Conservation (phyloP, 805 yeast species). For the Candida nanaspora region DNA sequence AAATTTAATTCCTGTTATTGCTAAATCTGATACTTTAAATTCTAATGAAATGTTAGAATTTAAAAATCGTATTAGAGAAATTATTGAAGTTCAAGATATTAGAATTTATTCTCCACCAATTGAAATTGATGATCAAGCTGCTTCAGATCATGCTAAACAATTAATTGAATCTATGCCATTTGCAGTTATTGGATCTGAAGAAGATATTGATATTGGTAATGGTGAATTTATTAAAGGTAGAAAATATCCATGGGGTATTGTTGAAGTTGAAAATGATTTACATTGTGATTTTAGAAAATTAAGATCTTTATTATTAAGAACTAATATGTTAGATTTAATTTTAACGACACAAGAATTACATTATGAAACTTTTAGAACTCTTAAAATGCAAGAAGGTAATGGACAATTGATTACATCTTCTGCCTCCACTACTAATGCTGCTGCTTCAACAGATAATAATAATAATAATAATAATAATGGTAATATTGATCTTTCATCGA, state of each 20-base stretch:
- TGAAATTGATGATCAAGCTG: conserved; percentile 65
- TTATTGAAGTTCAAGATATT: conserved; percentile 78
- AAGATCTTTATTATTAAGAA: conserved; percentile 70
- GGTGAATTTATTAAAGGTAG: conserved; percentile 59
- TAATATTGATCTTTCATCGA: conserved; percentile 9
- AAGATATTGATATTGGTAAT: conserved; percentile 44
- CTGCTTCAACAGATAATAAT: background rate
- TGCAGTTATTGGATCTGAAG: conserved; percentile 75
- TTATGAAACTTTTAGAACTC: conserved; percentile 70
- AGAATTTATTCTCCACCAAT: conserved; percentile 79
- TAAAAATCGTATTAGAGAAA: conserved; percentile 71
- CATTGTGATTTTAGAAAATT: conserved; percentile 83
- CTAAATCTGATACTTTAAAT: conserved; percentile 81
- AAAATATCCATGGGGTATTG: conserved; percentile 86
- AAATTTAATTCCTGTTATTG: conserved; percentile 83
- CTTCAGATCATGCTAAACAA: conserved; percentile 74
- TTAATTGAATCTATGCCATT: conserved; percentile 82
- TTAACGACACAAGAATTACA: conserved; percentile 75
- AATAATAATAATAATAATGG: background rate
- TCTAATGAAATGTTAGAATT: conserved; percentile 61
- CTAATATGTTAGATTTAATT: conserved; percentile 77
- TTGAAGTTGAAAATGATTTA: conserved; percentile 77
- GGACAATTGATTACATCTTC: conserved; percentile 10
- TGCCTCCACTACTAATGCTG: conserved; percentile 4
- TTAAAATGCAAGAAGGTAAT: conserved; percentile 47